Conservation (phyloP, 2,329 filamentous ascomycete species). For the Ilyonectria mors-panacis region DNA sequence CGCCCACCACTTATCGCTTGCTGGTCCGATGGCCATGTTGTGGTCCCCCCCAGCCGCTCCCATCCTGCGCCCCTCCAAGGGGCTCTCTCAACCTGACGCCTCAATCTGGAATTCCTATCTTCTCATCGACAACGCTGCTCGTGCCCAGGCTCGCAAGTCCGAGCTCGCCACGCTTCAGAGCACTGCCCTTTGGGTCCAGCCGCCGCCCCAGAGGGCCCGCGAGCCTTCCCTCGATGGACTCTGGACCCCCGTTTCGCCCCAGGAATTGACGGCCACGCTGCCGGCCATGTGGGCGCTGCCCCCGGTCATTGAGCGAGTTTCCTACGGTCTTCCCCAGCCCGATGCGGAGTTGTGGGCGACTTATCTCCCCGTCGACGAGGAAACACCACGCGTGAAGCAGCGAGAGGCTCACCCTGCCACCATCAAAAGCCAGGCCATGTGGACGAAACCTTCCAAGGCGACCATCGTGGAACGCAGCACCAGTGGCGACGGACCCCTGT, state of each 20-base stretch:
- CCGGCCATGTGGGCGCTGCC: constrained; percentile 45
- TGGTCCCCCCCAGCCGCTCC: constrained; percentile 42
- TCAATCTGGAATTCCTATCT: constrained; percentile 56
- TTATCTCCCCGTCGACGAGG: constrained; percentile 42
- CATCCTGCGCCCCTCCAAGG: constrained; percentile 41
- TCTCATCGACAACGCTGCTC: constrained; percentile 44
- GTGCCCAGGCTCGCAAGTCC: constrained; percentile 48
- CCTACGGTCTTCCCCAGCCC: constrained; percentile 51
- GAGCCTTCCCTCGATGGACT: constrained; percentile 39
- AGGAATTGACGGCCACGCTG: constrained; percentile 15
- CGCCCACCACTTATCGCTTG: constrained; percentile 13
- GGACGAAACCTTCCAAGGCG: constrained; percentile 37
- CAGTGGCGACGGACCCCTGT: constrained; percentile 36
- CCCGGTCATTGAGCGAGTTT: constrained; percentile 32
- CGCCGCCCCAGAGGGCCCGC: constrained; percentile 38
- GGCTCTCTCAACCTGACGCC: constrained; percentile 56
- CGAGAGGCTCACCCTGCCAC: constrained; percentile 39
- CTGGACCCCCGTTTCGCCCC: constrained; percentile 39
- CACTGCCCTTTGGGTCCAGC: constrained; percentile 53
- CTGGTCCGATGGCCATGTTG: constrained; percentile 45
- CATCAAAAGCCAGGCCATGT: constrained; percentile 43
- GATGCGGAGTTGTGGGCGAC: constrained; percentile 47
- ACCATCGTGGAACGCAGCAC: constrained; percentile 27
- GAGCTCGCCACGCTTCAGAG: constrained; percentile 54
- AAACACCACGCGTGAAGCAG: constrained; percentile 45